phyloP scores from a whole-genome alignment of 169 alveolate species.

The Condylostoma magnum region DNA sequence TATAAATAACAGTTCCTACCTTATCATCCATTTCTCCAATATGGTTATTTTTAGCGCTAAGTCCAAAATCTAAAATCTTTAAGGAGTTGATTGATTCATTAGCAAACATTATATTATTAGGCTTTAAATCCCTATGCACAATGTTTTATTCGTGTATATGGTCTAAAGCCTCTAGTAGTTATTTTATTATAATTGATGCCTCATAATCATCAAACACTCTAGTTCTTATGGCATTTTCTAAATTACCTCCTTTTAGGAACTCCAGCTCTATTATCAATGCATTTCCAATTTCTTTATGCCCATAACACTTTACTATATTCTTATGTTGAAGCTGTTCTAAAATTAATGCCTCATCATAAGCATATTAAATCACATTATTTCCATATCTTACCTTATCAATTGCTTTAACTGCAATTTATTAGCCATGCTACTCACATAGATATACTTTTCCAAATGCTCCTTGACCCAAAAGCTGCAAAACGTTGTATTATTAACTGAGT shows the following conservation, averaged over 20 bases:
- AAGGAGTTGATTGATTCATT: slow-evolving; percentile 20
- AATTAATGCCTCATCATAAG: slow-evolving; percentile 11
- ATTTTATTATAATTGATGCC: slow-evolving; percentile 44
- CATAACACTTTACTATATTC: slow-evolving; percentile 21
- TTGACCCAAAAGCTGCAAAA: too few relatives aligned
- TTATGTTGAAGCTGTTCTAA: not conserved
- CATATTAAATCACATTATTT: too few relatives aligned
- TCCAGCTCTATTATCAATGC: slow-evolving; percentile 47
- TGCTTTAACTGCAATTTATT: too few relatives aligned
- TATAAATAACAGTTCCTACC: slow-evolving; percentile 70
- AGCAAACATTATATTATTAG: slow-evolving; percentile 46
- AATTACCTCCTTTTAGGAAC: slow-evolving; percentile 56
- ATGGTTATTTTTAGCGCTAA: slow-evolving; percentile 47
- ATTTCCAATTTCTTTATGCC: not conserved
- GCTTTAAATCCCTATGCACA: slow-evolving; percentile 70
- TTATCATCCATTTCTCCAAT: slow-evolving; percentile 12
- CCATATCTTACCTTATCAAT: too few relatives aligned
- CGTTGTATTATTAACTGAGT: too few relatives aligned
- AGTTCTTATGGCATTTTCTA: slow-evolving; percentile 40
- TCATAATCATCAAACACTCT: slow-evolving; percentile 40
- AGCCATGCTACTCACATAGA: too few relatives aligned
- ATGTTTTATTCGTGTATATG: slow-evolving; percentile 60
- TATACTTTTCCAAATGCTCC: too few relatives aligned
- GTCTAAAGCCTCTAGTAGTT: slow-evolving; percentile 48
- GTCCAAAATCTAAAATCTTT: slow-evolving; percentile 70